phyloP scores from a whole-genome alignment of 768 basidiomycete genomes.

The Tubosaeta sp. region DNA sequence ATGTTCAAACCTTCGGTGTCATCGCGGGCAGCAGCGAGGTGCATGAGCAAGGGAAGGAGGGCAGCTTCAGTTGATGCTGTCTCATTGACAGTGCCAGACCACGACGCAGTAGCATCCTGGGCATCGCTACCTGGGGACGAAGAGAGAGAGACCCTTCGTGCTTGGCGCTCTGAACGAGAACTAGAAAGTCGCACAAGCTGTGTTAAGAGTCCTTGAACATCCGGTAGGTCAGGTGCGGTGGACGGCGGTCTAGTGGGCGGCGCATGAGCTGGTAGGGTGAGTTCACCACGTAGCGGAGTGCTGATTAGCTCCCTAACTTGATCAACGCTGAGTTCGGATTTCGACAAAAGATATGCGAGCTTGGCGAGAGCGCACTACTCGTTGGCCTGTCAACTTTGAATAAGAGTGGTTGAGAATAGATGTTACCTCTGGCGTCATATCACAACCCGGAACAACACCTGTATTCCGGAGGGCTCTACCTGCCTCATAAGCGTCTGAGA shows the following conservation, averaged over 20 bases:
- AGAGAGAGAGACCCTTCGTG: constrained; percentile 35
- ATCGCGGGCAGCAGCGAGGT: constrained; percentile 70
- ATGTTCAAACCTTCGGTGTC: constrained; percentile 60
- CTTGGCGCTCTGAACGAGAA: constrained; percentile 35
- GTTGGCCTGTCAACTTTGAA: constrained; percentile 1
- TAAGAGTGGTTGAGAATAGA: background rate
- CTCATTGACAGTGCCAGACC: constrained; percentile 78
- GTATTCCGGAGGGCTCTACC: constrained; percentile 62
- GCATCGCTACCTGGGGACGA: constrained; percentile 36
- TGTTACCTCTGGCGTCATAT: constrained; percentile 94
- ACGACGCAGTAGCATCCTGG: constrained; percentile 50
- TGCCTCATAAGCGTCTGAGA: constrained; percentile 80
- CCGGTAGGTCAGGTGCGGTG: constrained; percentile 47
- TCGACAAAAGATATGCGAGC: constrained; percentile 84
- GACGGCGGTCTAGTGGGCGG: constrained; percentile 39
- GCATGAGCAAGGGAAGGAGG: constrained; percentile 72
- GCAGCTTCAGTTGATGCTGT: constrained; percentile 64
- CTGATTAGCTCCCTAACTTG: constrained; percentile 75
- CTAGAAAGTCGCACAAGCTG: constrained; percentile 67
- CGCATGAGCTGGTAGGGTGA: constrained; percentile 53
- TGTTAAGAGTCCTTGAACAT: constrained; percentile 59
- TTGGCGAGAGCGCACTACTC: constrained; percentile 83
- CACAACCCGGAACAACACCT: constrained; percentile 82
- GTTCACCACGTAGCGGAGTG: constrained; percentile 83
- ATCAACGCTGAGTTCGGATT: constrained; percentile 62